Conservation (phyloP, 495 filamentous ascomycete species). For the Delitschia confertaspora region DNA sequence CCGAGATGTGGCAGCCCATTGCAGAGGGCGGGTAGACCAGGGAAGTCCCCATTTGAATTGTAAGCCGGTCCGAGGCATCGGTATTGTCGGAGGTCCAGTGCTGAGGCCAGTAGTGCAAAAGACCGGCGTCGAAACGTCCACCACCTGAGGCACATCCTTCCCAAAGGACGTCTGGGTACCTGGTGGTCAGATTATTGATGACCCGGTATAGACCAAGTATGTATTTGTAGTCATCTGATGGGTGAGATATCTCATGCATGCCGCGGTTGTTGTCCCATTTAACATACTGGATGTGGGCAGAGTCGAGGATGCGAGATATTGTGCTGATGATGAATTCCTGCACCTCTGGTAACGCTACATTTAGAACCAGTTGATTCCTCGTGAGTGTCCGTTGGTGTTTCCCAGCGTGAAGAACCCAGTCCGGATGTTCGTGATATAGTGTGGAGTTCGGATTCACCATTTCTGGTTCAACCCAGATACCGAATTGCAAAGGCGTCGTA, state of each 20-base stretch:
- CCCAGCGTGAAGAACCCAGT: conserved; percentile 48
- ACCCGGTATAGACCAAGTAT: conserved; percentile 49
- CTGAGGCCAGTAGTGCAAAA: conserved; percentile 50
- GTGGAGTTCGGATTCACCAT: conserved; percentile 50
- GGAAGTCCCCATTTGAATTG: conserved; percentile 49
- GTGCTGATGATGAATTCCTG: conserved; percentile 46
- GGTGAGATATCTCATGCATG: conserved; percentile 44
- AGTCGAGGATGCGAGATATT: conserved; percentile 41
- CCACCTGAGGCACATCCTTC: conserved; percentile 51
- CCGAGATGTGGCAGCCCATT: conserved; percentile 50
- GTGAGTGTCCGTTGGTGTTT: conserved; percentile 42
- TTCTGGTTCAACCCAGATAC: conserved; percentile 51
- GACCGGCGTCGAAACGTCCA: conserved; percentile 46
- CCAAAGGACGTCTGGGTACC: conserved; percentile 48
- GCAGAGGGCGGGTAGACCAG: conserved; percentile 46
- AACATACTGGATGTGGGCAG: conserved; percentile 44
- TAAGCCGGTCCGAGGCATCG: conserved; percentile 43
- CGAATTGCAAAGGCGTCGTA: conserved; percentile 41
- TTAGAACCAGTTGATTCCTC: conserved; percentile 46
- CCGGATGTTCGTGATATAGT: conserved; percentile 45
- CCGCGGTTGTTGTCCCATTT: conserved; percentile 54
- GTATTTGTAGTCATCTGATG: conserved; percentile 42
- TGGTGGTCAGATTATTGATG: conserved; percentile 44
- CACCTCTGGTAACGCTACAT: conserved; percentile 45
- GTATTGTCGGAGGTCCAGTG: conserved; percentile 52